Evolutionary conservation across 805 yeast genomes (phyloP).

Genomic region (Jamesozyma jinghongensis): DNA sequence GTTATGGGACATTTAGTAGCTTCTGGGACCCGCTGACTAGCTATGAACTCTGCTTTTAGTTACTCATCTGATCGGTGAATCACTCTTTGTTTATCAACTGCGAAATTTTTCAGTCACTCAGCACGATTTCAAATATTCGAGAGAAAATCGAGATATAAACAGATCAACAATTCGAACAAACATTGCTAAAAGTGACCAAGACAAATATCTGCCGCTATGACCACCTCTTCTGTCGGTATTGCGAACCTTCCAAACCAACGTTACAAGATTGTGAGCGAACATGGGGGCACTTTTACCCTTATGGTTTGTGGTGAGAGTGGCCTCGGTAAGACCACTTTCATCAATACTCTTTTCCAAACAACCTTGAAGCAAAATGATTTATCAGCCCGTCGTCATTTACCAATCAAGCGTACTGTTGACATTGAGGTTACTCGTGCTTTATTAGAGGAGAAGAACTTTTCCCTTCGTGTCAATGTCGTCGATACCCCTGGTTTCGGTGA

Average conservation of each 20-base stretch:
- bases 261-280: constrained; percentile 64
- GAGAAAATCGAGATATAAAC: too few species aligned
- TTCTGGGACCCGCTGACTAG: too few species aligned
- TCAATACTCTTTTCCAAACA: constrained; percentile 78
- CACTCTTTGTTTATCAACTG: too few species aligned
- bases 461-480: constrained; percentile 65
- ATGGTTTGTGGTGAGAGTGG: constrained; percentile 93
- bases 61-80: too few species aligned
- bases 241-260: constrained; percentile 68
- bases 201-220: neutral
- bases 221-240: constrained; percentile 46
- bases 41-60: too few species aligned
- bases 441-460: constrained; percentile 76
- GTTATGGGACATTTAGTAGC: constrained; percentile 21
- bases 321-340: constrained; percentile 83
- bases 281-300: constrained; percentile 67
- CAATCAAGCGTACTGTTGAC: constrained; percentile 59
- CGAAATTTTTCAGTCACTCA: too few species aligned
- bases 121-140: too few species aligned
- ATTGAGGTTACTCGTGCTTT: constrained; percentile 73
- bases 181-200: too few species aligned
- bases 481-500: constrained; percentile 96
- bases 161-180: too few species aligned
- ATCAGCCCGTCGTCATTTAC: constrained; percentile 35
- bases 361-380: constrained; percentile 48